Conservation (phyloP, 2,329 filamentous ascomycete species). For the Fusarium solani-melongenae region DNA sequence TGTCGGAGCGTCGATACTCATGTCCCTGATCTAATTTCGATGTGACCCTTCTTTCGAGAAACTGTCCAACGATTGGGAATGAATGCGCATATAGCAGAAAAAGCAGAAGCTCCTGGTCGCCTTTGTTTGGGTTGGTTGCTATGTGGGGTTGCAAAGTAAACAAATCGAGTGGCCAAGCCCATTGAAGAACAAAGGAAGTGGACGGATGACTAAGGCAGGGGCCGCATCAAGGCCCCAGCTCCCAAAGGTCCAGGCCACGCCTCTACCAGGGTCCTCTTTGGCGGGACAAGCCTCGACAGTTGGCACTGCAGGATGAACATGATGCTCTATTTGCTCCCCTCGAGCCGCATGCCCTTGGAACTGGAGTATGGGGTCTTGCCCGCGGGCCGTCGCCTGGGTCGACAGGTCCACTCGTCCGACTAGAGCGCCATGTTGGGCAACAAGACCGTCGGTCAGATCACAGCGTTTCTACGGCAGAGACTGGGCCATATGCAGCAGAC, state of each 20-base stretch:
- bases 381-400: constrained; percentile 34
- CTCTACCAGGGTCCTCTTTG: constrained; percentile 7
- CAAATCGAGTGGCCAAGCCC: constrained; percentile 35
- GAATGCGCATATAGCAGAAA: constrained; percentile 28
- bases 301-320: constrained; percentile 37
- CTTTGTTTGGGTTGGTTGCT: constrained; percentile 50
- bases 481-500: neutral
- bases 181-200: neutral
- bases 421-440: constrained; percentile 19
- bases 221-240: neutral
- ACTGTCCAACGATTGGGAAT: neutral
- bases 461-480: constrained; percentile 15
- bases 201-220: constrained; percentile 39
- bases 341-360: neutral
- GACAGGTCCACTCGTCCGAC: constrained; percentile 24
- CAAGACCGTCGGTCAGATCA: constrained; percentile 14
- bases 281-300: constrained; percentile 40
- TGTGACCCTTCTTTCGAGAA: constrained; percentile 17
- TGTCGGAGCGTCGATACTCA: constrained; percentile 30
- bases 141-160: constrained; percentile 53
- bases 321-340: constrained; percentile 19
- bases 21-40: constrained; percentile 31
- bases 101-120: constrained; percentile 23
- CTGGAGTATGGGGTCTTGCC: constrained; percentile 1
- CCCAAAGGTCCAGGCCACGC: neutral